A percentile compares a stretch with the other conserved stretches of the same genome.
Conservation (phyloP, 257 asterid species). For the Apocynum venetum region DNA sequence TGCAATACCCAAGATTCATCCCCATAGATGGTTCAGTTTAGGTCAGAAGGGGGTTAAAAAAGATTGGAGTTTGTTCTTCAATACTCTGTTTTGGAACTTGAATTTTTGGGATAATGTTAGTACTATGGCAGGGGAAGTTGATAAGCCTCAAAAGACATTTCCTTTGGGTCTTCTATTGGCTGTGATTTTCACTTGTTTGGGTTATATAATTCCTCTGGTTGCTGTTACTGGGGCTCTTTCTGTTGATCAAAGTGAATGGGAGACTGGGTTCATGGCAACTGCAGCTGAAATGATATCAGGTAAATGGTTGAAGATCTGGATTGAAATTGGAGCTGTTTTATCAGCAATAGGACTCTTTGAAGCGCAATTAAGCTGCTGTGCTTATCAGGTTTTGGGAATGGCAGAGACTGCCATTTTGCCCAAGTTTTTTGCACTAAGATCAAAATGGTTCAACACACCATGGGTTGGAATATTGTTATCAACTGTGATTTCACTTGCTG, state of each 20-base stretch:
- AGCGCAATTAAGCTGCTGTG: slow-evolving; percentile 57
- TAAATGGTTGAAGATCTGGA: slow-evolving; percentile 55
- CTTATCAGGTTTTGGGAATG: slow-evolving; percentile 58
- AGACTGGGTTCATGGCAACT: slow-evolving; percentile 50
- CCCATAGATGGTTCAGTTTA: slow-evolving; percentile 53
- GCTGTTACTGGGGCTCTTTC: slow-evolving; percentile 52
- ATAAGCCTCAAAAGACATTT: slow-evolving; percentile 49
- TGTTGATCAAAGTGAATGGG: slow-evolving; percentile 44
- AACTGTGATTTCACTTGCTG: slow-evolving; percentile 36
- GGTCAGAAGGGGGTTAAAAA: slow-evolving; percentile 53
- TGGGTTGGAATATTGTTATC: slow-evolving; percentile 57
- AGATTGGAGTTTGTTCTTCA: slow-evolving; percentile 64
- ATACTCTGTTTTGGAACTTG: slow-evolving; percentile 70
- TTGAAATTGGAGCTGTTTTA: slow-evolving; percentile 55
- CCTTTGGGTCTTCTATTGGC: slow-evolving; percentile 49
- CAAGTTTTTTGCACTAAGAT: slow-evolving; percentile 27
- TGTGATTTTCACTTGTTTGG: slow-evolving; percentile 57
- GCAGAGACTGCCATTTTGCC: slow-evolving; percentile 54
- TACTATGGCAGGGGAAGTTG: slow-evolving; percentile 74
- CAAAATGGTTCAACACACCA: slow-evolving; percentile 59
- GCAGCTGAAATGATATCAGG: slow-evolving; percentile 45
- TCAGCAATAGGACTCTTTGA: slow-evolving; percentile 52
- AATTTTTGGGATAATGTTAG: slow-evolving; percentile 72
- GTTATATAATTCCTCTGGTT: slow-evolving; percentile 52
- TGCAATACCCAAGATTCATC: slow-evolving; percentile 63